Percentiles rank a stretch among this genome's conserved stretches.
Evolutionary conservation across 2,329 filamentous ascomycete species (phyloP).

Genomic region (Eutypa lata): DNA sequence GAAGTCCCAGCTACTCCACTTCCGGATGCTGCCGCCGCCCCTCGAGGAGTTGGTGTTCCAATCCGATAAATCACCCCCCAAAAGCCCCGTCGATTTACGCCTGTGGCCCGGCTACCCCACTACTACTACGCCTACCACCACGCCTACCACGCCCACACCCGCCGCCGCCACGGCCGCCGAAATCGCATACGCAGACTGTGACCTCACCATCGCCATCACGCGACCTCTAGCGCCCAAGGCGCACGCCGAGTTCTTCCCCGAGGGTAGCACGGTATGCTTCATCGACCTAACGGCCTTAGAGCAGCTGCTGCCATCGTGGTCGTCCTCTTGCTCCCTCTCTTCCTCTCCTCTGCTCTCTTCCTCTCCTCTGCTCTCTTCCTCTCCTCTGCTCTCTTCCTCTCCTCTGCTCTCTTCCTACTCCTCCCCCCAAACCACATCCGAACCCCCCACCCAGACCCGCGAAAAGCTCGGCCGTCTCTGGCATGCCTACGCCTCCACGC

Average conservation of each 20-base stretch:
- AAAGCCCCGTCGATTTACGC: neutral
- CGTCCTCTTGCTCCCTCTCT: neutral
- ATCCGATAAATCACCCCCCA: neutral
- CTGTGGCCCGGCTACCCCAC: neutral
- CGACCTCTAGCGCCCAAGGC: neutral
- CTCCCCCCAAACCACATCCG: neutral
- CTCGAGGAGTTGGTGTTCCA: no score
- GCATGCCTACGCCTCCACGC: neutral
- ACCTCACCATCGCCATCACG: neutral
- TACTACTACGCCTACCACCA: no score
- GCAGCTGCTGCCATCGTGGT: neutral
- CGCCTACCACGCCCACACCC: no score
- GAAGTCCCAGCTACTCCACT: no score
- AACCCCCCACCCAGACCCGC: neutral
- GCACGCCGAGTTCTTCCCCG: neutral
- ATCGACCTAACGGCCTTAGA: neutral
- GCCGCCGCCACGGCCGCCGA: neutral
- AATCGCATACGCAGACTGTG: neutral
- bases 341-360: neutral
- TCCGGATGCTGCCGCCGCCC: no score
- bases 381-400: neutral
- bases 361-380: neutral
- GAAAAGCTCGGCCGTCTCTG: neutral
- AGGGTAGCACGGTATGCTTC: neutral
- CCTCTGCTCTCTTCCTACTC: neutral